These are phyloP conservation scores for Dactylella cylindrospora DNA, from an alignment of 2,329 filamentous ascomycete species.

Conservation along the genomic window DNA sequence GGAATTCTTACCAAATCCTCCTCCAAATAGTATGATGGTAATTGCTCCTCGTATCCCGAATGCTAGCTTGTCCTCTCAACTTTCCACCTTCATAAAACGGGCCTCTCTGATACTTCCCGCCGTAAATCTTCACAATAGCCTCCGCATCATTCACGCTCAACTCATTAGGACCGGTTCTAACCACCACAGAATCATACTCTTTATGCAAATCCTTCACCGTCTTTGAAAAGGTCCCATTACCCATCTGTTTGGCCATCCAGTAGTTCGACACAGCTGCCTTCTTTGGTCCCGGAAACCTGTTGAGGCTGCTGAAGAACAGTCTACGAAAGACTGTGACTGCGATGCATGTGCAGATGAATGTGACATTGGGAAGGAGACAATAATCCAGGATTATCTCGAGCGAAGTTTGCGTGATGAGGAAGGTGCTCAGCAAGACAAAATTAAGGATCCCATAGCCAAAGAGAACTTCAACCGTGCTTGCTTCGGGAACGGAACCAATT, in stretches of 20 bases:
- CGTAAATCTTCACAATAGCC: constrained; percentile 31
- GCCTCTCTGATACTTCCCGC: constrained; percentile 21
- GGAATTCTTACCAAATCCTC: constrained; percentile 23
- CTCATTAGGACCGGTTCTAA: constrained; percentile 31
- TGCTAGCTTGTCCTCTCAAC: constrained; percentile 16
- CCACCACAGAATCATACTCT: constrained; percentile 5
- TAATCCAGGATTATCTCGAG: constrained; percentile 11
- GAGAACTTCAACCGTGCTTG: constrained; percentile 19
- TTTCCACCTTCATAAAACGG: constrained; percentile 31
- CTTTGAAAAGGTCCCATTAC: constrained; percentile 26
- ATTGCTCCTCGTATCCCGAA: constrained; percentile 21
- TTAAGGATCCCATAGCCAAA: constrained; percentile 31
- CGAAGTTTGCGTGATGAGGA: constrained; percentile 16
- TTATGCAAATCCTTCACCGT: constrained; percentile 27
- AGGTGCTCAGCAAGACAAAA: constrained; percentile 15
- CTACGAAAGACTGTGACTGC: constrained; percentile 10
- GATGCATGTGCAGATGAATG: constrained; percentile 10
- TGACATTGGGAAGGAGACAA: constrained; percentile 21
- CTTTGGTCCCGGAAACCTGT: constrained; percentile 12
- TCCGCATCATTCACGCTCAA: constrained; percentile 31
- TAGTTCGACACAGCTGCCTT: constrained; percentile 22
- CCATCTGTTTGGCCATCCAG: constrained; percentile 29
- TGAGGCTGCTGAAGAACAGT: constrained; percentile 2
- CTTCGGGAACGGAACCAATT: constrained; percentile 1
- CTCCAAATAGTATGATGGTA: constrained; percentile 40